Evolutionary conservation across 768 basidiomycete genomes (phyloP), one percentile per base, ranked within the genome.

Genomic region (Termitomyces sp.): DNA sequence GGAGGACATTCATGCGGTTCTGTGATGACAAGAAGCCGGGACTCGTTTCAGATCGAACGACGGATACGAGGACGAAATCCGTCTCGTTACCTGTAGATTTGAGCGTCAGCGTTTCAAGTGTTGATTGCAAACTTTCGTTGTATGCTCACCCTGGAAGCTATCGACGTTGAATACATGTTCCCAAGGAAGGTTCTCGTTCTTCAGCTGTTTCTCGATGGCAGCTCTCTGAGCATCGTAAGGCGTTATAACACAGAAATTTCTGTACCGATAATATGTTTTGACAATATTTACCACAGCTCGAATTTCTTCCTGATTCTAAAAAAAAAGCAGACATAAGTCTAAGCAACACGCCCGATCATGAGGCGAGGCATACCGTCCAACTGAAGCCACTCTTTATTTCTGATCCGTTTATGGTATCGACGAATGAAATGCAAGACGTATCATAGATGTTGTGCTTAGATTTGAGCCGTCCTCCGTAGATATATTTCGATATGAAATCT

Each of bases 191-290:
- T 71, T 61, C 45, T 67, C 73, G 0, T 45, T 62, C 51, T 78
- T 74, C 32, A 84, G 68, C 6, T 60, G 62, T 25, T 60, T 66
- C 57, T 78, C 72, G 32, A 84, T 79, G 3, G 71, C 73, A 0
- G 77, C 76, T 17, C 83, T 67, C 68, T 85, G 84, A 0, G 79
- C 79, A 61, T 84, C 83, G 60, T 85, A 85, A 0, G 81, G 83
- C 2, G 83, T 83, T 49, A 85, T 82, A 57, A 85, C 65, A 51
- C 78, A 78, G 55, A 81, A 83, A 0, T 80, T 66, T 32, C 51
- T 63, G 25, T 64, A 31, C 31, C 69, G 61, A 61, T 80, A 82
- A 63, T 81, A 81, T 15, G 71, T 66, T 32, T 68, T 71, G 12
- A 83, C 76, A 12, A 84, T 71, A 51, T 80, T 65, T 6, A 79